These are phyloP conservation scores for Mortierella hygrophila DNA, from an alignment of 192 early-diverging fungal genomes.

Conservation along the genomic window DNA sequence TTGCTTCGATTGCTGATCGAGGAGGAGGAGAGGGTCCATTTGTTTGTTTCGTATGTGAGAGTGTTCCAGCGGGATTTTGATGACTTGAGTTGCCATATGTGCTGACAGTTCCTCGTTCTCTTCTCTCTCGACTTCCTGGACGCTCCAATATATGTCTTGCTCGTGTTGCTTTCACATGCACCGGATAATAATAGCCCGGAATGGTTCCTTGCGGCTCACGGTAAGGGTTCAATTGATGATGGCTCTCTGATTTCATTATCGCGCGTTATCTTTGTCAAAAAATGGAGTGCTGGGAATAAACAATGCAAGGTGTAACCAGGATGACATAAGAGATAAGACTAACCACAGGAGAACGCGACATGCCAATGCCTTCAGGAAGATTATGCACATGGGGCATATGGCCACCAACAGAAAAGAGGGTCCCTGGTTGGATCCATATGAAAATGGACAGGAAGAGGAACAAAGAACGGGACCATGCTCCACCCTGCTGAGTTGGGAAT, in stretches of 20 bases:
- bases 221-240: constrained; percentile 18
- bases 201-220: constrained; percentile 49
- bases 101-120: neutral
- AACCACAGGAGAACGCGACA: neutral
- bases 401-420: neutral
- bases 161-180: neutral
- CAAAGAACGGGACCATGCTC: neutral
- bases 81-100: neutral
- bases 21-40: neutral
- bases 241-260: neutral
- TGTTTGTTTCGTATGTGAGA: neutral
- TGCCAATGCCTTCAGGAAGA: neutral
- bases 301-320: neutral
- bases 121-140: too few relatives aligned
- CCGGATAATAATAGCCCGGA: constrained; percentile 56
- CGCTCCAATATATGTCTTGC: neutral
- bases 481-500: neutral
- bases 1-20: neutral
- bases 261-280: neutral
- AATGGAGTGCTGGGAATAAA: neutral
- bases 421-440: neutral
- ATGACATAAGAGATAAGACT: constrained; percentile 1
- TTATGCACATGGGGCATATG: neutral
- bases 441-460: neutral
- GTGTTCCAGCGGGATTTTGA: neutral